Evolutionary conservation across 2,329 filamentous ascomycete genomes (phyloP).

Genomic region (Cercospora sp.): DNA sequence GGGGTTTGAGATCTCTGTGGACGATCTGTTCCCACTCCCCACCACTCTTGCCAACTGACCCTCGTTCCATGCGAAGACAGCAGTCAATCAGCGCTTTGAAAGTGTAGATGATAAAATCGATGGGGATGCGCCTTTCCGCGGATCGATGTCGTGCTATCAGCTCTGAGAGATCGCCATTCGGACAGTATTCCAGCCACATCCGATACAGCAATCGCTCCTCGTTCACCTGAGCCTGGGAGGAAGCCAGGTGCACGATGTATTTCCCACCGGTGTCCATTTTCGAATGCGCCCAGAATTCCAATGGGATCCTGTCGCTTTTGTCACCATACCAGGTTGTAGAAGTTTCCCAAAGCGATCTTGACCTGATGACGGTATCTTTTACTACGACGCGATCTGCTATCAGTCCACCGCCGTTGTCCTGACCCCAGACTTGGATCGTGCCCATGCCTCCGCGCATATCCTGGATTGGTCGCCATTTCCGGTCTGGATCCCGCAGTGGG

Average conservation of each 20-base stretch:
- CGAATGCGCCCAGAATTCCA: constrained; percentile 12
- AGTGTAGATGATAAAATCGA: constrained; percentile 13
- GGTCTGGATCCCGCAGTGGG: background rate
- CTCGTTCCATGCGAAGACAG: constrained; percentile 15
- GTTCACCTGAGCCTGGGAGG: background rate
- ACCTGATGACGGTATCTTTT: constrained; percentile 10
- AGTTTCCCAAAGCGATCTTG: background rate
- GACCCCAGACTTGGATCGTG: background rate
- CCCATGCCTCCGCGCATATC: constrained; percentile 13
- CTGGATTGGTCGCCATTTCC: constrained; percentile 2
- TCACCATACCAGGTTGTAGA: constrained; percentile 13
- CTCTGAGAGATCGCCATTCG: constrained; percentile 10
- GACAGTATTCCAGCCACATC: constrained; percentile 13
- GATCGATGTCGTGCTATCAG: background rate
- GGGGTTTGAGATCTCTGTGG: constrained; percentile 29
- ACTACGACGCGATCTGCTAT: constrained; percentile 8
- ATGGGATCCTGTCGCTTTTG: background rate
- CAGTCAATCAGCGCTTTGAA: constrained; percentile 18
- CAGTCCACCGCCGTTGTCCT: background rate
- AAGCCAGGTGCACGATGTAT: background rate
- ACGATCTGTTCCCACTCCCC: constrained; percentile 18
- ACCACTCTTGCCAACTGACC: background rate
- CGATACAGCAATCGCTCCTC: background rate
- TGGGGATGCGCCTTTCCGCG: background rate
- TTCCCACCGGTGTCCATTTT: background rate